phyloP scores from a whole-genome alignment of 345 rosid species.

The Aquilaria malaccensis region DNA sequence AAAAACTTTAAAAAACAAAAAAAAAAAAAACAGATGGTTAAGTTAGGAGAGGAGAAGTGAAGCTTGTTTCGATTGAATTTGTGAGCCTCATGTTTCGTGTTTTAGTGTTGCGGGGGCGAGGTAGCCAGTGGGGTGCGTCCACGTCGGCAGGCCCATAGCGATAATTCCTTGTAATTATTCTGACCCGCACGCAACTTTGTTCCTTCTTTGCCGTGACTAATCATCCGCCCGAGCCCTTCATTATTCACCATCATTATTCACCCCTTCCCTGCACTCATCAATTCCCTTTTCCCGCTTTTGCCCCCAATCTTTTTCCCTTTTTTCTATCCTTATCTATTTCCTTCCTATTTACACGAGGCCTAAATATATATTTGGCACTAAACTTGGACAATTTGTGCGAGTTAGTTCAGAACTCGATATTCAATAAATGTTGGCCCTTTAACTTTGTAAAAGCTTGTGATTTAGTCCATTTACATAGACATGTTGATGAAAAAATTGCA shows the following conservation, averaged over 20 bases:
- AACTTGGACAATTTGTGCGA: too few species aligned
- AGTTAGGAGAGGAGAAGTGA: not conserved
- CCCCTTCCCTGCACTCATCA: not conserved
- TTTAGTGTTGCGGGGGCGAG: not conserved
- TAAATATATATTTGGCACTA: too few species aligned
- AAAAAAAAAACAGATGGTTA: not conserved
- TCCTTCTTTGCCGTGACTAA: slow-evolving; percentile 10
- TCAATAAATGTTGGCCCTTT: too few species aligned
- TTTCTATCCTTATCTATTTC: not conserved
- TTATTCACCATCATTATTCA: slow-evolving; percentile 10
- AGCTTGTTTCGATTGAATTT: too few species aligned
- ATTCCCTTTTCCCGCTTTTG: slow-evolving; percentile 9
- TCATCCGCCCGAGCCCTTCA: slow-evolving; percentile 8
- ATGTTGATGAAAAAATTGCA: too few species aligned
- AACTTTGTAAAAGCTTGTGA: too few species aligned
- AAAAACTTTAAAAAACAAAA: not conserved
- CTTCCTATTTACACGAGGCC: not conserved
- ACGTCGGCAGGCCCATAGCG: slow-evolving; percentile 36
- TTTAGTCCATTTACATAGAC: too few species aligned
- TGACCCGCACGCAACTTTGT: slow-evolving; percentile 50
- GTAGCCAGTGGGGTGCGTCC: slow-evolving; percentile 39
- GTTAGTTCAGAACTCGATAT: too few species aligned
- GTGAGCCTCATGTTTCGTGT: slow-evolving; percentile 5
- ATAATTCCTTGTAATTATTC: slow-evolving; percentile 33
- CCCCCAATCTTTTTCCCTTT: not conserved